Evolutionary conservation across 306 rosid species (phyloP), one percentile per base, ranked within the genome.

Genomic region (Geum urbanum): DNA sequence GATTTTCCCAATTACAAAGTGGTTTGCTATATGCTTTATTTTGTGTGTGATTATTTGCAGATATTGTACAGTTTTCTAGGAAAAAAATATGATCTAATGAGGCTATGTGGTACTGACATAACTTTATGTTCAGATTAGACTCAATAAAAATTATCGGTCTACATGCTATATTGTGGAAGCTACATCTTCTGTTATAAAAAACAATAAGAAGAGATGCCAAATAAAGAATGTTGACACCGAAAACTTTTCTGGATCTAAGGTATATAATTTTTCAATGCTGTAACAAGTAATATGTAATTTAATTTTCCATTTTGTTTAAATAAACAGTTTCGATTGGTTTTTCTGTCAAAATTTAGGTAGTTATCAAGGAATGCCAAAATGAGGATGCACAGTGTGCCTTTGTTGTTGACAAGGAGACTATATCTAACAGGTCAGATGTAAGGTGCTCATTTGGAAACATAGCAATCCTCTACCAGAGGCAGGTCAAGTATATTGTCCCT

Each of bases 171-270:
- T 92, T 73, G 86, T 92, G 64, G 97, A 92, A 72, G 98, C 97
- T 78, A 97, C 98, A 79, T 88, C 89, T 78, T 85, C 79, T 82
- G 87, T 92, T 69, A 92, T 92, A 78, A 78, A 67, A 81, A 82
- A 92, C 80, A 92, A 92, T 80, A 59, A 62, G 62, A 90, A 74
- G 68, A 83, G 98, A 63, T 86, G 90, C 69, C 94, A 78, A 72
- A 39, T 78, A 51, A 88, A 92, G 82, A 64, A 78, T 75, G 97
- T 84, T n/a, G n/a, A n/a, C n/a, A n/a, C n/a, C n/a, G n/a, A n/a
- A n/a, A n/a, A n/a, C n/a, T n/a, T n/a, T n/a, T 77, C 77, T 75
- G 97, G 98, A 73, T 92, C 97, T 41, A 90, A 88, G 98, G 98
- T 91, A 76, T 68, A 66, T 54, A 35, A 49, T 74, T 72, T 67